Evolutionary conservation across 2,329 filamentous ascomycete genomes (phyloP), one percentile per base, ranked within the genome.

Genomic region (Monosporascus sp.): DNA sequence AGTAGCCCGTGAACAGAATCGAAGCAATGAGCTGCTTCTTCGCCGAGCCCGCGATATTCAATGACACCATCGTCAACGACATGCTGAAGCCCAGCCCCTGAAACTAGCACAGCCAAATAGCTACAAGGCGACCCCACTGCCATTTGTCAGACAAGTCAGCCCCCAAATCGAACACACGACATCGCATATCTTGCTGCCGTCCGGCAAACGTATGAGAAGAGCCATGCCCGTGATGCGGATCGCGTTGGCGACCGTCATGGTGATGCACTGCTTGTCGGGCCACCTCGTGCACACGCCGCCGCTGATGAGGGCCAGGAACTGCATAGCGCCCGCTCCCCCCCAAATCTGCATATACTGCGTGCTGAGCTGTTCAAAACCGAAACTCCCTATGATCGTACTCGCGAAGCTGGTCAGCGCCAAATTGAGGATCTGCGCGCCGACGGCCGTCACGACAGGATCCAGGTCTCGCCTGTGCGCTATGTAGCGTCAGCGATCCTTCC

Each of bases 341-440:
- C 81, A 81, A 51, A 85, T 84, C 56, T 83, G 79, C 9, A 84
- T 75, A 54, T 82, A 81, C 54, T 82, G 79, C 0, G 77, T 77
- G 4, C 76, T 74, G 2, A 80, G 66, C 0, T 75, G 76, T 49
- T 74, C 73, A 58, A 79, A 66, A 44, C 63, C 62, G n/a, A 66
- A 66, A 41, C 58, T 60, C n/a, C 37, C 44, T 49, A 66, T 61
- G 53, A 66, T 66, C 27, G 50, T 18, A 47, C 58, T 62, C 5
- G 64, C 61, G 52, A 66, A 66, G 70, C 72, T 79, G 0, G 81
- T 83, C 39, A 83, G 62, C 1, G 79, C 80, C 0, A 78, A 74
- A 52, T 83, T 84, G 0, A 80, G 80, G 1, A 83, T 70, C 56
- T 83, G 78, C 0, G 79, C 79, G 0, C 75, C 78, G 6, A 74